Conservation (phyloP, 176 grass and related monocot genomes). For the Rhynchospora breviuscula region DNA sequence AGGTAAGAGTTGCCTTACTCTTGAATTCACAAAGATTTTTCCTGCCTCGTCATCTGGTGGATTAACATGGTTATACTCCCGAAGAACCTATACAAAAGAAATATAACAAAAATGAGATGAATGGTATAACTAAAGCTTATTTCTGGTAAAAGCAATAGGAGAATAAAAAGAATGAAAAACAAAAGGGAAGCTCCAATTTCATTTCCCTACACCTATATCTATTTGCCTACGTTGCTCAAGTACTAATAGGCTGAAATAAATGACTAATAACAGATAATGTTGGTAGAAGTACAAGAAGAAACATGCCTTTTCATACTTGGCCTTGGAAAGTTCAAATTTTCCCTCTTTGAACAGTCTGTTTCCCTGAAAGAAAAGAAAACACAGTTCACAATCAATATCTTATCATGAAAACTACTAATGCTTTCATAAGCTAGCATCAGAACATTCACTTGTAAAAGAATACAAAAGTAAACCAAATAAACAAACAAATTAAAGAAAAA, state of each 20-base stretch:
- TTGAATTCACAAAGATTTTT: constrained; percentile 95
- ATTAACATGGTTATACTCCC: constrained; percentile 97
- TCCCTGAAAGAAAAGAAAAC: constrained; percentile 47
- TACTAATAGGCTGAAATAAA: constrained; percentile 2
- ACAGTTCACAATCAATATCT: constrained; percentile 22
- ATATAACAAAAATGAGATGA: constrained; percentile 18
- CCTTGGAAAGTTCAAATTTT: constrained; percentile 90
- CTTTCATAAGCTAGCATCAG: neutral
- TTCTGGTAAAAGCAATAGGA: neutral
- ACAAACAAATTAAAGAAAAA: neutral
- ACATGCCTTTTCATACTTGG: constrained; percentile 91
- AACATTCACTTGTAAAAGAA: constrained; percentile 1
- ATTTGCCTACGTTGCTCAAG: neutral
- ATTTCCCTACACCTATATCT: neutral
- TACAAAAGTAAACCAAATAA: neutral
- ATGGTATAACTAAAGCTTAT: neutral
- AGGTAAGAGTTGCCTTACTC: constrained; percentile 42
- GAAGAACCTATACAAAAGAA: constrained; percentile 52
- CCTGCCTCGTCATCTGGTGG: constrained; percentile 91
- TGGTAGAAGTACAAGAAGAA: constrained; percentile 14
- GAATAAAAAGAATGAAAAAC: neutral
- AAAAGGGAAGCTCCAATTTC: neutral
- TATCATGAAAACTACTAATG: constrained; percentile 19
- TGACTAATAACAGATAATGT: constrained; percentile 7
- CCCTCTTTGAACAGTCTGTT: constrained; percentile 99